phyloP scores from a whole-genome alignment of 495 filamentous ascomycete genomes.

The Penicillium ochrochloron region DNA sequence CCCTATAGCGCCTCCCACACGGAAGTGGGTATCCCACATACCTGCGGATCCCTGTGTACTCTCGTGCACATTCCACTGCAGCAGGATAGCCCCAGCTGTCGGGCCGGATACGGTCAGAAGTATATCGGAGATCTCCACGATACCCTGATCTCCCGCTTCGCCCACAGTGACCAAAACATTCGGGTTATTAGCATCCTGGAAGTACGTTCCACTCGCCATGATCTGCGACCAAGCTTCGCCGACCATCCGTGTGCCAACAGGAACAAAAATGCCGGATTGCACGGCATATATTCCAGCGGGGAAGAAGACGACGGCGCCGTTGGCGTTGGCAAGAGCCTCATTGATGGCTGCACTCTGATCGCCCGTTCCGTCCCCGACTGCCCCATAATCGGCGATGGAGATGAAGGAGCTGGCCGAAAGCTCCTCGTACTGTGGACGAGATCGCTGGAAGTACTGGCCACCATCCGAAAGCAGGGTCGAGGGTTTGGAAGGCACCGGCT shows the following conservation, averaged over 20 bases:
- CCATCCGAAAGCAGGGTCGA: too few species aligned
- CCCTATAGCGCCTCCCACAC: conserved; percentile 72
- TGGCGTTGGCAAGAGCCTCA: conserved; percentile 59
- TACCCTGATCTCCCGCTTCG: conserved; percentile 69
- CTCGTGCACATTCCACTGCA: conserved; percentile 82
- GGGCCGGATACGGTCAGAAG: too few species aligned
- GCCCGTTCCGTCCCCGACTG: too few species aligned
- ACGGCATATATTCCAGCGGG: conserved; percentile 80
- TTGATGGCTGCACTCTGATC: conserved; percentile 68
- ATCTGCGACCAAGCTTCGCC: conserved; percentile 84
- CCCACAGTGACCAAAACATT: conserved; percentile 77
- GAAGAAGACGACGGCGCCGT: conserved; percentile 70
- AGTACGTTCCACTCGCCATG: conserved; percentile 71
- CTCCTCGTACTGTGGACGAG: too few species aligned
- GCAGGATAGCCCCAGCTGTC: conserved; percentile 77
- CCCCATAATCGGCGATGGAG: too few species aligned
- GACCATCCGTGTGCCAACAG: conserved; percentile 61
- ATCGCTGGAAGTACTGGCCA: too few species aligned
- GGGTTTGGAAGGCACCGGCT: too few species aligned
- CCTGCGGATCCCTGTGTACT: conserved; percentile 65
- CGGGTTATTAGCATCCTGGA: conserved; percentile 67
- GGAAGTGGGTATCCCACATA: conserved; percentile 86
- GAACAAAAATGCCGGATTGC: conserved; percentile 73
- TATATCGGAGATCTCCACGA: conserved; percentile 80
- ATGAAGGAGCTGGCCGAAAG: too few species aligned